Evolutionary conservation across 148 eudicot species (phyloP), one percentile per base, ranked within the genome.

Genomic region (Amaranthus palmeri): DNA sequence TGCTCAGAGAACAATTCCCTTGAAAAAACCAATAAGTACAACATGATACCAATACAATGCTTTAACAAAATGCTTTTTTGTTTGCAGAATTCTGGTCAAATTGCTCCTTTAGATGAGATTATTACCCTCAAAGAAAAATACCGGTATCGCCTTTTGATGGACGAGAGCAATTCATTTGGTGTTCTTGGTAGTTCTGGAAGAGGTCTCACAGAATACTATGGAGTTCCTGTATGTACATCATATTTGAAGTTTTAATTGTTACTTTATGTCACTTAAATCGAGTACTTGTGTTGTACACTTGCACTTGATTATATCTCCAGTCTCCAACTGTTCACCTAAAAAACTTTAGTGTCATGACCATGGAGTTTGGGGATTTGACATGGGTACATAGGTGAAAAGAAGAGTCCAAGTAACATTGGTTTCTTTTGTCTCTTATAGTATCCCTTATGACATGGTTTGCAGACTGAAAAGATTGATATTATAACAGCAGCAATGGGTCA

Each of bases 401-500:
- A 25, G 36, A 25, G 36, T 25, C 36, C 36, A 25, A 25, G 36
- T 25, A 25, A 25, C 36, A 25, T 25, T 25, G 36, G 36, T 25
- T 25, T 25, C 36, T 25, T 25, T 25, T 25, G 2, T 25, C 36
- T 25, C 36, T 25, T 25, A 25, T 25, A 25, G 2, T 0, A 15
- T 41, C 55, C 64, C 73, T 69, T 59, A n/a, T 60, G 69, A 12
- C 61, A 45, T 62, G 73, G 15, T n/a, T 72, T 81, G 76, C 81
- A 91, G 98, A 70, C 87, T 80, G 97, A 89, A 65, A 93, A 93
- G 82, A 80, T 93, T 51, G 98, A 93, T 76, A 91, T 93, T 47
- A 79, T 93, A 70, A 89, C 97, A 72, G 97, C 98, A 84, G 92
- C 96, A n/a, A 93, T 91, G 98, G 98, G 98, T 56, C 88, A 91